Conservation (phyloP, 345 rosid species). For the Acer saccharum region DNA sequence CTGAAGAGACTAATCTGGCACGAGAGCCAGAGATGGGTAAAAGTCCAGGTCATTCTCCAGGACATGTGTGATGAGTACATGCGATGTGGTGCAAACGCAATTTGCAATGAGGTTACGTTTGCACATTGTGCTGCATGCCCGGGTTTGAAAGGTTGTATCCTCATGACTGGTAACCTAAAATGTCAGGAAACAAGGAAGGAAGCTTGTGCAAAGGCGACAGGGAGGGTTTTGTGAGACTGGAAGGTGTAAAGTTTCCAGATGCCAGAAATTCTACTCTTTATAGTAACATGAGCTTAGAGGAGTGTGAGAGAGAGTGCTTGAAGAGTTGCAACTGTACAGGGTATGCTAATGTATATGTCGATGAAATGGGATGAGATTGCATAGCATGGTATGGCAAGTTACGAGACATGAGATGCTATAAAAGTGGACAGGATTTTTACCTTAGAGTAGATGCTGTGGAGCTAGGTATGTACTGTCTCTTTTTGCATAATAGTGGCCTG, state of each 20-base stretch:
- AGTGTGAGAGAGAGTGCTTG: slow-evolving; percentile 8
- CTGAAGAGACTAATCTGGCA: slow-evolving; percentile 2
- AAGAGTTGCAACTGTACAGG: slow-evolving; percentile 10
- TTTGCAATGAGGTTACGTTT: neutral
- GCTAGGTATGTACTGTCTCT: neutral
- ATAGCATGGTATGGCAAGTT: neutral
- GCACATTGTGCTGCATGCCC: slow-evolving; percentile 19
- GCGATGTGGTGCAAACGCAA: slow-evolving; percentile 17
- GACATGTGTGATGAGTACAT: slow-evolving; percentile 31
- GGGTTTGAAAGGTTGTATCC: slow-evolving; percentile 5
- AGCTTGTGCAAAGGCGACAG: neutral
- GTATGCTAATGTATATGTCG: neutral
- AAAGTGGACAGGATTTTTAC: slow-evolving; percentile 10
- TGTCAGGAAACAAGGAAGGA: neutral
- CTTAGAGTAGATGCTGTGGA: slow-evolving; percentile 9
- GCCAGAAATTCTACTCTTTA: neutral
- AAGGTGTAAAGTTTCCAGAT: neutral
- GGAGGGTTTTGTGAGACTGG: slow-evolving; percentile 4
- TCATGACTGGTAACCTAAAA: neutral
- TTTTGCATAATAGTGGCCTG: neutral
- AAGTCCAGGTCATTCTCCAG: neutral
- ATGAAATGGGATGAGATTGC: neutral
- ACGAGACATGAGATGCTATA: neutral
- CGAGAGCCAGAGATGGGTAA: slow-evolving; percentile 7
- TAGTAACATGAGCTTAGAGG: neutral